Evolutionary conservation across 2,329 filamentous ascomycete genomes (phyloP).

Genomic region (Penicillium sp.): DNA sequence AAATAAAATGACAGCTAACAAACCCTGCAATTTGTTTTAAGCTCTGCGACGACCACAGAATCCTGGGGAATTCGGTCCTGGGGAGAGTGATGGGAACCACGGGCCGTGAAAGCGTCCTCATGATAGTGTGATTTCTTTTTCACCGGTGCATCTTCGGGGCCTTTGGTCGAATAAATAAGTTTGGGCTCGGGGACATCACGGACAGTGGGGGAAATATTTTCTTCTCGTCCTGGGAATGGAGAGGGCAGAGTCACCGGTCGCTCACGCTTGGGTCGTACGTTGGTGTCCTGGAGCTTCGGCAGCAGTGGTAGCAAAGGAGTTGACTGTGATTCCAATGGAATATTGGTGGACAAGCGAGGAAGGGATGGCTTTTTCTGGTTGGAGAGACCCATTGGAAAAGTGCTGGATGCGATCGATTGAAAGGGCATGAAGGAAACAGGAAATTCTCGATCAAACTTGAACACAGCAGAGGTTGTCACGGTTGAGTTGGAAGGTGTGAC

Average conservation of each 20-base stretch:
- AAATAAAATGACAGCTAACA: conserved; percentile 24
- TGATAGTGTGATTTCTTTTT: conserved; percentile 30
- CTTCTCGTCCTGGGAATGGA: conserved; percentile 22
- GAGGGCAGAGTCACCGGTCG: conserved; percentile 19
- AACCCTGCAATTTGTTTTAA: conserved; percentile 66
- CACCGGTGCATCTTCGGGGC: conserved; percentile 11
- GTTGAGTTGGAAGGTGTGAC: too few relatives aligned
- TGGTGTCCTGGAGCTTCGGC: conserved; percentile 14
- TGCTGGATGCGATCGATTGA: neutral
- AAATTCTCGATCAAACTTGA: neutral
- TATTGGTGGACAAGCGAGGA: conserved; percentile 19
- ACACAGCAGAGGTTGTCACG: too few relatives aligned
- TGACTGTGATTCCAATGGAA: conserved; percentile 5
- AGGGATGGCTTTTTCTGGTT: conserved; percentile 15
- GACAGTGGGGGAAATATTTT: conserved; percentile 18
- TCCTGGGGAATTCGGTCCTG: conserved; percentile 54
- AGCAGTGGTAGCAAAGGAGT: neutral
- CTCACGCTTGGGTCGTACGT: conserved; percentile 15
- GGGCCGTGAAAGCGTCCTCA: conserved; percentile 39
- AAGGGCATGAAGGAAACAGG: too few relatives aligned
- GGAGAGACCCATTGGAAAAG: conserved; percentile 9
- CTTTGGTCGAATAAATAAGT: conserved; percentile 13
- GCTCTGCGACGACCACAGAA: conserved; percentile 62
- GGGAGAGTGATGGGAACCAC: conserved; percentile 37
- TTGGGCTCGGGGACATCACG: conserved; percentile 15